Base-by-base conservation (phyloP, 441 rosid species). In the Euphorbia corollata region DNA sequence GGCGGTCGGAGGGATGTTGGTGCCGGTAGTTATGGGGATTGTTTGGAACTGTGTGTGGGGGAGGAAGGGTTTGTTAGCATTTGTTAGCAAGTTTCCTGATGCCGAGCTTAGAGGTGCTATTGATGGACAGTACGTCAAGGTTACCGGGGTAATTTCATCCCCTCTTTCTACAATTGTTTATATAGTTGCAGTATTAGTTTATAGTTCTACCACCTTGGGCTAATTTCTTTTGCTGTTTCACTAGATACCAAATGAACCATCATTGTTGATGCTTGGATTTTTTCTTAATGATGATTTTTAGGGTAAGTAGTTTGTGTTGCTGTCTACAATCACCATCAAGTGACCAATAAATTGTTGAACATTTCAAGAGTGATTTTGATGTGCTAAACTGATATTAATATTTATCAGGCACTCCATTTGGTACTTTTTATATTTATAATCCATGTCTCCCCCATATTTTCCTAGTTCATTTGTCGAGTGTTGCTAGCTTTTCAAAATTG, bases 61-160 rank as follows among this genome's bases (percentile, higher is more conserved):
- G 71, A 86, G 85, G 77, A 87, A 71, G 74, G 88, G 89, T 23
- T 68, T 92, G 78, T 57, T 90, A 69, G 72, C 84, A 75, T 92
- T 77, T 79, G 78, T 90, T 67, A 74, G 66, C 68, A 81, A 82
- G 59, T 74, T 79, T 68, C 92, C 90, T 8, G 88, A 90, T 78
- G 85, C 95, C 57, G 95, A 83, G 68, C 91, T 92, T 75, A 83
- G 98, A 82, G 90, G 88, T 57, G 94, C 97, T 64, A 66, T 80
- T 63, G 97, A 92, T 80, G 97, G 98, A 22, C 97, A 92, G 73
- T 79, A 82, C 56, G 86, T 92, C 72, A 92, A 92, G 81, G 90
- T 92, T 61, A 88, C 98, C 50, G 98, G 98, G 89, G 98, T 87
- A 87, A 80, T 73, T 63, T 51, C 41, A n/a, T 6, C 58, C 65